Percentiles rank a stretch among this genome's conserved stretches.
These are phyloP conservation scores for Leucaena leucocephala DNA, from an alignment of 306 rosid species.

Conservation along the genomic window DNA sequence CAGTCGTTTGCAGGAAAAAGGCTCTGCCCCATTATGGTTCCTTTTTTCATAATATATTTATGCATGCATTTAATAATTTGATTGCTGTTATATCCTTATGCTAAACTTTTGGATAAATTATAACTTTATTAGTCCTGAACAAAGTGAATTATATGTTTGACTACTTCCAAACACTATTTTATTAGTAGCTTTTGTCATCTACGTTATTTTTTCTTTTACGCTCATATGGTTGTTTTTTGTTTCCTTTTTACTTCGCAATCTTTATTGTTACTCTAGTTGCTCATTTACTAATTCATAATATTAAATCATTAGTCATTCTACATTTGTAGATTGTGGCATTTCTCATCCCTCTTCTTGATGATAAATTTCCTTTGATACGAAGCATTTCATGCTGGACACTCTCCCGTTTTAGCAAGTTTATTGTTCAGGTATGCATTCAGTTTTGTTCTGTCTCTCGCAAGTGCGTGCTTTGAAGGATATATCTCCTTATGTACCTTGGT, in stretches of 20 bases:
- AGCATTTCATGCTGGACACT: constrained; percentile 99
- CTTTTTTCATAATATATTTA: not conserved
- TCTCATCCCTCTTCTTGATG: constrained; percentile 93
- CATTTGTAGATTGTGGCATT: constrained; percentile 74
- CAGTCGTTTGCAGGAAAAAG: too few relatives aligned
- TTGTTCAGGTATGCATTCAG: constrained; percentile 72
- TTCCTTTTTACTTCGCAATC: not conserved
- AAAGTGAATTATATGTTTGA: not conserved
- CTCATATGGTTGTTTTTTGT: not conserved
- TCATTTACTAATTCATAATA: constrained; percentile 7
- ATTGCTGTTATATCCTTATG: too few relatives aligned
- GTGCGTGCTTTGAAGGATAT: constrained; percentile 27
- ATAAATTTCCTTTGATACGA: constrained; percentile 90
- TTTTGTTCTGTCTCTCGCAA: constrained; percentile 25
- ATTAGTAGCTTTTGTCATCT: too few relatives aligned
- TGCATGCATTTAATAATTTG: not conserved
- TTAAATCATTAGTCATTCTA: constrained; percentile 27
- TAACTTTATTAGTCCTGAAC: not conserved
- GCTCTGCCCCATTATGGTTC: not conserved
- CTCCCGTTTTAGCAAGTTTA: constrained; percentile 95
- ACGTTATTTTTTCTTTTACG: not conserved
- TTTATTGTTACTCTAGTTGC: constrained; percentile 13
- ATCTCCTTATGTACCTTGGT: constrained; percentile 2
- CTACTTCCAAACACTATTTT: not conserved
- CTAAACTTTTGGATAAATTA: not conserved